phyloP scores from a whole-genome alignment of 2,329 filamentous ascomycete species.

The Alternaria dauci region DNA sequence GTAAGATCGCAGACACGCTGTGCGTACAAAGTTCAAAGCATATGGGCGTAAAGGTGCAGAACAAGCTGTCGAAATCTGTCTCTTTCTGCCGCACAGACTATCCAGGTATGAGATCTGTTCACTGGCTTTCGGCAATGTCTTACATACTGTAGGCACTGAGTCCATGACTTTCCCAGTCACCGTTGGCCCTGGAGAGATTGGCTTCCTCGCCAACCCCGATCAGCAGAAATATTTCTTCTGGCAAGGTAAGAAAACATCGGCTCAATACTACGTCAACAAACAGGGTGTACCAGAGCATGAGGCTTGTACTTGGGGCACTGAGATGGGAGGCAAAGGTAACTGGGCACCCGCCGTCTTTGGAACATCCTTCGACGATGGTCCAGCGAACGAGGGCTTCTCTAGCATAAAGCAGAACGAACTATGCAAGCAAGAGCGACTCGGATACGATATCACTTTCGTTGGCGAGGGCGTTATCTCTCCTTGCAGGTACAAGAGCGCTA shows the following conservation, averaged over 20 bases:
- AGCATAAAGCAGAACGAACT: constrained; percentile 86
- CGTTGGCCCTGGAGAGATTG: constrained; percentile 65
- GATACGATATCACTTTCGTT: constrained; percentile 80
- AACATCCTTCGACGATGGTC: constrained; percentile 68
- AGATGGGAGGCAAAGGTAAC: constrained; percentile 73
- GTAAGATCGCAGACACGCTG: constrained; percentile 68
- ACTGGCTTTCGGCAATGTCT: not conserved
- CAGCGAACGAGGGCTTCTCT: constrained; percentile 69
- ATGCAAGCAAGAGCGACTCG: constrained; percentile 71
- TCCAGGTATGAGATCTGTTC: constrained; percentile 67
- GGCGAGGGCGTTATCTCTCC: constrained; percentile 67
- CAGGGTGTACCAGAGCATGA: constrained; percentile 71
- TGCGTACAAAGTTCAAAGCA: constrained; percentile 77
- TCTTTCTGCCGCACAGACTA: constrained; percentile 95
- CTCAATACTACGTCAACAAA: constrained; percentile 97
- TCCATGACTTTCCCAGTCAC: constrained; percentile 81
- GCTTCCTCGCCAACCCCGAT: constrained; percentile 77
- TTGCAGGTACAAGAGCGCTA: constrained; percentile 69
- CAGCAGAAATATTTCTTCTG: constrained; percentile 78
- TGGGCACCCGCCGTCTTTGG: constrained; percentile 88
- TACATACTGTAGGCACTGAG: constrained; percentile 67
- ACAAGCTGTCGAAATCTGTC: constrained; percentile 72
- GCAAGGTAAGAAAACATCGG: constrained; percentile 77
- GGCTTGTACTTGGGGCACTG: constrained; percentile 78
- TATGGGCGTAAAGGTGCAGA: constrained; percentile 72